Conservation (phyloP, 1,284 basidiomycete species). For the Vanrija pseudolonga region DNA sequence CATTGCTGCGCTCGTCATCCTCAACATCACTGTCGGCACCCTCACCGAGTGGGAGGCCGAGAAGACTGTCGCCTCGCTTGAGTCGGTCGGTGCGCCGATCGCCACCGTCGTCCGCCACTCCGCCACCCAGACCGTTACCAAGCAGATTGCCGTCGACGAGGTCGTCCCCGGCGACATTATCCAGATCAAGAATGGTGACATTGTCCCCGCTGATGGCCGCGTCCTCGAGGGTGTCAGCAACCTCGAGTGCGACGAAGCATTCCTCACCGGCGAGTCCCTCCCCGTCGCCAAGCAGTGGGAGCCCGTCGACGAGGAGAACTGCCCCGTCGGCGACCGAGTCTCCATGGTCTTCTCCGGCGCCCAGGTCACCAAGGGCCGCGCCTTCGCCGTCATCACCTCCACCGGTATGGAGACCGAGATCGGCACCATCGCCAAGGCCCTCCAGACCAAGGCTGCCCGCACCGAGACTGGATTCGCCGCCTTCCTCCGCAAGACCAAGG, state of each 20-base stretch:
- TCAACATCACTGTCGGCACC: slow-evolving; percentile 54
- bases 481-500: slow-evolving; percentile 46
- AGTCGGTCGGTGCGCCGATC: slow-evolving; percentile 55
- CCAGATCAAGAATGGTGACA: slow-evolving; percentile 58
- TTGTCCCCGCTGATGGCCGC: slow-evolving; percentile 60
- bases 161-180: slow-evolving; percentile 65
- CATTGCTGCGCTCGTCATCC: slow-evolving; percentile 60
- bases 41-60: slow-evolving; percentile 51
- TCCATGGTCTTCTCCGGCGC: slow-evolving; percentile 57
- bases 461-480: slow-evolving; percentile 43
- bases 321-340: slow-evolving; percentile 54
- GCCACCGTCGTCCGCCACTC: slow-evolving; percentile 57
- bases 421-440: slow-evolving; percentile 57
- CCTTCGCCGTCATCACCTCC: slow-evolving; percentile 57
- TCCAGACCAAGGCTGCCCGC: slow-evolving; percentile 47
- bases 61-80: slow-evolving; percentile 51
- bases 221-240: slow-evolving; percentile 51
- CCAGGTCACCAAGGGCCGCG: slow-evolving; percentile 64
- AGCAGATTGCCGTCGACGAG: slow-evolving; percentile 57
- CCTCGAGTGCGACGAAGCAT: slow-evolving; percentile 62
- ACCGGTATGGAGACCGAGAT: slow-evolving; percentile 68
- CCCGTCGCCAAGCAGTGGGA: slow-evolving; percentile 60
- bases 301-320: slow-evolving; percentile 46
- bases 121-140: slow-evolving; percentile 33
- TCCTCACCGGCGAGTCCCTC: slow-evolving; percentile 67